Evolutionary conservation across 169 alveolate genomes (phyloP).

Genomic region (Condylostoma magnum): DNA sequence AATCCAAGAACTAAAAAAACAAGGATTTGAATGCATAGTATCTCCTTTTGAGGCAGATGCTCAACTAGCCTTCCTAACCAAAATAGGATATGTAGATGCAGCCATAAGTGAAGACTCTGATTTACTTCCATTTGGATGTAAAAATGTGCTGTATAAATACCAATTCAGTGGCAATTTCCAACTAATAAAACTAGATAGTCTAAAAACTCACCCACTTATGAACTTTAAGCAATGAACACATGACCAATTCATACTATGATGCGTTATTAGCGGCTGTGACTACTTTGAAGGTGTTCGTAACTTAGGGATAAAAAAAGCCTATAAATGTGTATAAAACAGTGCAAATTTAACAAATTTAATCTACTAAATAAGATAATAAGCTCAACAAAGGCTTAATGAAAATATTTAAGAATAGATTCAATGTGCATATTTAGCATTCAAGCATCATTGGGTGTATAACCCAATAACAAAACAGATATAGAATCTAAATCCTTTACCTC

Average conservation of each 20-base stretch:
- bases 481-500: no score
- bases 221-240: constrained; percentile 34
- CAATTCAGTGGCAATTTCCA: no score
- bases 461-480: no score
- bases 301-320: constrained; percentile 80
- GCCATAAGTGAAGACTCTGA: constrained; percentile 94
- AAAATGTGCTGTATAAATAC: constrained; percentile 56
- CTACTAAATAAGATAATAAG: no score
- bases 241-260: constrained; percentile 54
- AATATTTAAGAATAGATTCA: no score
- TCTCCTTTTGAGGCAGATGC: constrained; percentile 99
- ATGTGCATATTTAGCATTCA: no score
- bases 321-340: constrained; percentile 53
- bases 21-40: constrained; percentile 81
- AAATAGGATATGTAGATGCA: constrained; percentile 81
- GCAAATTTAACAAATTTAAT: no score
- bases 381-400: no score
- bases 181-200: no score
- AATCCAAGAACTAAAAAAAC: constrained; percentile 59
- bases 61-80: constrained; percentile 92
- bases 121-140: constrained; percentile 92
- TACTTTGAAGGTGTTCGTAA: constrained; percentile 72
- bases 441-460: no score
- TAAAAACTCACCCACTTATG: constrained; percentile 33
- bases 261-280: constrained; percentile 84